Percentiles rank a stretch among this genome's conserved stretches.
Conservation (phyloP, 306 rosid species). For the Cucurbita argyrosperma region DNA sequence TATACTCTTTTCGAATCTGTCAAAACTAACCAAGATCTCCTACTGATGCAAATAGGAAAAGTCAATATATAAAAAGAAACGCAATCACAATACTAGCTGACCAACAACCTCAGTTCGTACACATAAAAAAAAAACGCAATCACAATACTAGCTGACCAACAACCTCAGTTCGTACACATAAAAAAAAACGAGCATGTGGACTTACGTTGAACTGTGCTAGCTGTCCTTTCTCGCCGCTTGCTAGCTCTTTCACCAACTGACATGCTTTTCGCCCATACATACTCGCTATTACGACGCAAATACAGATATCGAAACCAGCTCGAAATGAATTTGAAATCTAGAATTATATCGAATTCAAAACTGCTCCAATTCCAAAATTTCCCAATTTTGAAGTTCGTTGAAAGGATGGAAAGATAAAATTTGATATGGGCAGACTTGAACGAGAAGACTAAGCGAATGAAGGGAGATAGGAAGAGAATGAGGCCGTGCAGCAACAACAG, state of each 20-base stretch:
- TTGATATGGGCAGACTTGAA: no score
- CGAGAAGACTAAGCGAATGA: no score
- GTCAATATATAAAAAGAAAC: background rate
- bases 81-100: background rate
- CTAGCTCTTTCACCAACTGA: constrained; percentile 60
- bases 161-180: background rate
- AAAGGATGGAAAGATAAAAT: no score
- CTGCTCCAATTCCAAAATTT: background rate
- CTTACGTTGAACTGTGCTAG: constrained; percentile 56
- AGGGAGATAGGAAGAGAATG: no score
- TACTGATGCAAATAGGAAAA: background rate
- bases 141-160: background rate
- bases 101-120: background rate
- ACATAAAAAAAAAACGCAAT: background rate
- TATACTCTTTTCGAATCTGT: no score
- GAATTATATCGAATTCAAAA: no score
- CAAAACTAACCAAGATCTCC: background rate
- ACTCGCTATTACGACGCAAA: background rate
- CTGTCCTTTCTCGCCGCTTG: constrained; percentile 57
- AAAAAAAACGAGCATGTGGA: background rate
- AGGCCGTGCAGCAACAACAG: no score
- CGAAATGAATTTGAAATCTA: background rate
- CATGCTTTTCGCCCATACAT: constrained; percentile 77
- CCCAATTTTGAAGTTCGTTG: no score
- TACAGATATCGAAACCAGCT: background rate